Evolutionary conservation across 1,284 basidiomycete genomes (phyloP), one percentile per base, ranked within the genome.

Genomic region (Apiotrichum veenhuisii): DNA sequence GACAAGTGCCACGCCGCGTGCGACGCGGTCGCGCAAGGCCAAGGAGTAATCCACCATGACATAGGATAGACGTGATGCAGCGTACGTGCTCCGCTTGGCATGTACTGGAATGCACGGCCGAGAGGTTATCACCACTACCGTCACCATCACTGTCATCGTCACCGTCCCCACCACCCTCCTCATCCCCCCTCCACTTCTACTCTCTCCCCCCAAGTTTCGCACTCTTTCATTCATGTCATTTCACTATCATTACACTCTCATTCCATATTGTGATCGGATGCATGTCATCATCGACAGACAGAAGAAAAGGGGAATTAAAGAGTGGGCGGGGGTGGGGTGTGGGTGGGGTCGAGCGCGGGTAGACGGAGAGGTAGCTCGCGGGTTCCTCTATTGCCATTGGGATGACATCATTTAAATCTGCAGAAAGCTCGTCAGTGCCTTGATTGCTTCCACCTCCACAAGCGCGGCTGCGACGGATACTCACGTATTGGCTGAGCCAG

Each of bases 401-500:
- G 22, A 17, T 37, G 48, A n/a, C n/a, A n/a, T n/a, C 48, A 50
- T 50, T 50, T 50, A 50, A 30, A 50, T 50, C 48, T 50, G 48
- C 1, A 22, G 30, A 33, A 3, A 34, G 27, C n/a, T 20, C 26
- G 11, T 12, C 38, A n/a, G 23, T 34, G 27, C 4, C 26, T 20
- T 11, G n/a, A n/a, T 11, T 25, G 17, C 18, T 7, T 18, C 1
- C 40, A 20, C 34, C 9, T 17, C n/a, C n/a, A n/a, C n/a, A n/a
- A n/a, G n/a, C n/a, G n/a, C n/a, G n/a, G n/a, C n/a, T n/a, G n/a
- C n/a, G n/a, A n/a, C n/a, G n/a, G n/a, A n/a, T 10, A 76, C 84
- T 70, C 74, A 89, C 85, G 81, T 98, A 98, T 91, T 97, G 94
- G 64, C 91, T 95, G 67, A 98, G 75, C 95, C 95, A 98, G 67